phyloP scores from a whole-genome alignment of 306 rosid species.

The Cucumis melo region DNA sequence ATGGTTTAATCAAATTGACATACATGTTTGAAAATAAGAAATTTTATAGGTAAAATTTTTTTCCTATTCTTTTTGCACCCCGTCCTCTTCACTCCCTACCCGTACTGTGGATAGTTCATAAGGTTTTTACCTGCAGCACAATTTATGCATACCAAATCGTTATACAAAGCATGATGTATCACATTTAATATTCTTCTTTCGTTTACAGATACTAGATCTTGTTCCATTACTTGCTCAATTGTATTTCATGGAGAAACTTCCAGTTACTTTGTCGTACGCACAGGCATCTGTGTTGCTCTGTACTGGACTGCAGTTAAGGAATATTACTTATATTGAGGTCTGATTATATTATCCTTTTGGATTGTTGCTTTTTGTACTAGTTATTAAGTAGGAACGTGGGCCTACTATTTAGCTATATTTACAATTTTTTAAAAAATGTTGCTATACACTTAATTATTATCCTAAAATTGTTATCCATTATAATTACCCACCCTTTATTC shows the following conservation, averaged over 20 bases:
- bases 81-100: background rate
- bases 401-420: background rate
- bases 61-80: background rate
- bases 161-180: no score
- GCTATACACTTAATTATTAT: no score
- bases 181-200: background rate
- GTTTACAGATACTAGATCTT: conserved; percentile 65
- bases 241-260: conserved; percentile 62
- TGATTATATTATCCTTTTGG: background rate
- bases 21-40: background rate
- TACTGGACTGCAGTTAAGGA: conserved; percentile 68
- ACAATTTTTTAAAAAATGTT: no score
- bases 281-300: conserved; percentile 87
- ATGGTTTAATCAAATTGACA: background rate
- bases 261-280: conserved; percentile 48
- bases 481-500: background rate
- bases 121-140: background rate
- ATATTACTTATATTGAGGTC: conserved; percentile 65
- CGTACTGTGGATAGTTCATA: background rate
- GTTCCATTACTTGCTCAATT: conserved; percentile 53
- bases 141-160: background rate
- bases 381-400: background rate
- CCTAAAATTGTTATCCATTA: no score
- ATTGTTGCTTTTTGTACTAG: background rate
- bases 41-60: background rate